phyloP scores from a whole-genome alignment of 2,329 filamentous ascomycete genomes.

The Neonectria neomacrospora region DNA sequence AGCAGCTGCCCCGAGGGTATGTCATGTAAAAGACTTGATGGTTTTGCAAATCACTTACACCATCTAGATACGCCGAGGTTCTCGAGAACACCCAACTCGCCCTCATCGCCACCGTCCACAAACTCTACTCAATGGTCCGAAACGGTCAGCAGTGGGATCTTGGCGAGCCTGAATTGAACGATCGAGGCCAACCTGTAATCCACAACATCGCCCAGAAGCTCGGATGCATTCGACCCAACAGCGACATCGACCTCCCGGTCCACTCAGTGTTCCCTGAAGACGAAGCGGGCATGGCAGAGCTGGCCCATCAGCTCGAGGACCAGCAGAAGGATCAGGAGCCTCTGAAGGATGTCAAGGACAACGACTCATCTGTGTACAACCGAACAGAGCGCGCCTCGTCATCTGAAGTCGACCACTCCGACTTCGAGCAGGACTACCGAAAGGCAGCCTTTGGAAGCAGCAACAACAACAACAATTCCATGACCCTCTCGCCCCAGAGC shows the following conservation, averaged over 20 bases:
- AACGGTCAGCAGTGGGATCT: slow-evolving; percentile 68
- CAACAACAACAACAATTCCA: slow-evolving; percentile 53
- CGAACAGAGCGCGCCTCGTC: slow-evolving; percentile 62
- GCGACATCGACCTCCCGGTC: slow-evolving; percentile 68
- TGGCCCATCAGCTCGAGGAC: slow-evolving; percentile 65
- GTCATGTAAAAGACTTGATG: slow-evolving; percentile 36
- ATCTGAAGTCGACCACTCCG: slow-evolving; percentile 65
- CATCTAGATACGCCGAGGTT: slow-evolving; percentile 68
- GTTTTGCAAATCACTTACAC: slow-evolving; percentile 35
- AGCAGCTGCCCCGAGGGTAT: slow-evolving; percentile 71
- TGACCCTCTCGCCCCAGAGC: slow-evolving; percentile 66
- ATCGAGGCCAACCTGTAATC: slow-evolving; percentile 70
- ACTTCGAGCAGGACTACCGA: slow-evolving; percentile 66
- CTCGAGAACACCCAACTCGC: slow-evolving; percentile 73
- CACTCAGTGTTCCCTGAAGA: slow-evolving; percentile 71
- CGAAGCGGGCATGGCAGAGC: slow-evolving; percentile 65
- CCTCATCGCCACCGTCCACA: slow-evolving; percentile 72
- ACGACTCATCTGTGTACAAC: slow-evolving; percentile 38
- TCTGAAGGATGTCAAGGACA: slow-evolving; percentile 46
- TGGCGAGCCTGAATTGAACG: slow-evolving; percentile 72
- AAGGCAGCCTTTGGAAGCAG: slow-evolving; percentile 57
- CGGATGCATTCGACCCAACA: slow-evolving; percentile 71
- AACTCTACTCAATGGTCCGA: slow-evolving; percentile 72
- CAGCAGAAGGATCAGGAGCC: slow-evolving; percentile 55
- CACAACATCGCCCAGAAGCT: slow-evolving; percentile 74